Percentiles rank a stretch among this genome's conserved stretches.
phyloP scores from a whole-genome alignment of 1,284 basidiomycete species.

The Mycosarcoma mackinlayi region DNA sequence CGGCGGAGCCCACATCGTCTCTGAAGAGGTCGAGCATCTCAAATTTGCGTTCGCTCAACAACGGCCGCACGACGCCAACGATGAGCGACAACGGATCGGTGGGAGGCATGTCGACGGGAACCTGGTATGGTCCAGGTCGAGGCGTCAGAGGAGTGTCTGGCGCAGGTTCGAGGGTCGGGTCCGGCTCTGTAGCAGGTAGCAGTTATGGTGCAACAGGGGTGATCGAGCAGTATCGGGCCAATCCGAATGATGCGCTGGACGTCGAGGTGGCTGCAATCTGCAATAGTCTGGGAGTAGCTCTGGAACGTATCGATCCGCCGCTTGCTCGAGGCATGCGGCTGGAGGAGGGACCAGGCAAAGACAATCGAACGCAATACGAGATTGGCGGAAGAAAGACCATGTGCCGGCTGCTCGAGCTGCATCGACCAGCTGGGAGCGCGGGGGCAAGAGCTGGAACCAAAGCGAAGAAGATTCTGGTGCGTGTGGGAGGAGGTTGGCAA shows the following conservation, averaged over 20 bases:
- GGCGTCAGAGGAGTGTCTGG: slow-evolving; percentile 25
- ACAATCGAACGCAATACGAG: slow-evolving; percentile 82
- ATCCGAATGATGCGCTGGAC: slow-evolving; percentile 82
- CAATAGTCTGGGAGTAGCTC: slow-evolving; percentile 78
- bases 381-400: slow-evolving; percentile 76
- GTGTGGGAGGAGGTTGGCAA: slow-evolving; percentile 77
- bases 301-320: slow-evolving; percentile 83
- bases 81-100: slow-evolving; percentile 51
- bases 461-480: slow-evolving; percentile 60
- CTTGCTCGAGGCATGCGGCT: slow-evolving; percentile 73
- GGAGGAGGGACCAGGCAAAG: slow-evolving; percentile 76
- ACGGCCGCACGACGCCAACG: slow-evolving; percentile 52
- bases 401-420: slow-evolving; percentile 79
- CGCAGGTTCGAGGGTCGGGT: slow-evolving; percentile 25
- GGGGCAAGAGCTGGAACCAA: slow-evolving; percentile 53
- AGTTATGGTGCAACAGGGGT: slow-evolving; percentile 34
- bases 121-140: slow-evolving; percentile 38
- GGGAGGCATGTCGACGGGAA: slow-evolving; percentile 42
- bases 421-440: slow-evolving; percentile 65
- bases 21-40: slow-evolving; percentile 49
- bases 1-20: slow-evolving; percentile 44
- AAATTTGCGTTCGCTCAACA: slow-evolving; percentile 46
- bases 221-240: slow-evolving; percentile 75
- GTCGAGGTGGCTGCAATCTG: slow-evolving; percentile 79
- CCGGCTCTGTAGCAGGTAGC: slow-evolving; percentile 39